Percentiles rank a stretch among this genome's conserved stretches.
Conservation (phyloP, 2,329 filamentous ascomycete genomes). For the Cordyceps fumosorosea region DNA sequence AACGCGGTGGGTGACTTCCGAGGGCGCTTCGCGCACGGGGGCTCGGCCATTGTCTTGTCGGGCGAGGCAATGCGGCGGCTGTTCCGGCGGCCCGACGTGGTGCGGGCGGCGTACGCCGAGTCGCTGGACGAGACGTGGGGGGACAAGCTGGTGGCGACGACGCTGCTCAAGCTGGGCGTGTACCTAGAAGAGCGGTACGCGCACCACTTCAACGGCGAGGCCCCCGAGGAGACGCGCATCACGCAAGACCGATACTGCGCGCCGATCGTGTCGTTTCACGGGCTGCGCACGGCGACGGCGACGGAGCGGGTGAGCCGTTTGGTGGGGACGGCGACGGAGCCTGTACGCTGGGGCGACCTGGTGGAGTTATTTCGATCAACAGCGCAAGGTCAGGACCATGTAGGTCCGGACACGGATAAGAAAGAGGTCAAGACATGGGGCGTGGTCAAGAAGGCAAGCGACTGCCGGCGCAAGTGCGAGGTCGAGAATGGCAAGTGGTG, state of each 20-base stretch:
- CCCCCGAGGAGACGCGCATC: conserved; percentile 42
- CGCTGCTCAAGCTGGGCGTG: conserved; percentile 45
- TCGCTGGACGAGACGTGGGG: conserved; percentile 47
- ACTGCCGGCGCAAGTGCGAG: conserved; percentile 38
- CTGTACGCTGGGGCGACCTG: conserved; percentile 44
- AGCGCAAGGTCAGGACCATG: conserved; percentile 41
- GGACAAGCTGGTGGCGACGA: conserved; percentile 47
- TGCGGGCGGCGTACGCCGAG: conserved; percentile 38
- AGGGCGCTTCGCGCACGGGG: conserved; percentile 50
- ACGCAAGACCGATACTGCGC: conserved; percentile 44
- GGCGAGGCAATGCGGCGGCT: conserved; percentile 41
- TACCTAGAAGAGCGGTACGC: conserved; percentile 50
- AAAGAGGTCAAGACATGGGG: conserved; percentile 33
- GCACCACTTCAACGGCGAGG: conserved; percentile 50
- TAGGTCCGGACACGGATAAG: conserved; percentile 41
- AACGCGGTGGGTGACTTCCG: conserved; percentile 52
- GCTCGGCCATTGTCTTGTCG: conserved; percentile 48
- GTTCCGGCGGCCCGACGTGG: conserved; percentile 35
- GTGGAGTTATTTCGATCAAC: conserved; percentile 42
- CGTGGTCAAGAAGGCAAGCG: conserved; percentile 32
- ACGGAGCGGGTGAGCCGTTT: conserved; percentile 40
- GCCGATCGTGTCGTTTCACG: conserved; percentile 49
- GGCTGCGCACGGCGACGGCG: conserved; percentile 35
- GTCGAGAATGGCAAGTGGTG: conserved; percentile 30
- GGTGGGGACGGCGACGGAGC: conserved; percentile 31